Percentiles rank a stretch among this genome's conserved stretches.
phyloP scores from a whole-genome alignment of 2,329 filamentous ascomycete species.

The Sporothrix pallida region DNA sequence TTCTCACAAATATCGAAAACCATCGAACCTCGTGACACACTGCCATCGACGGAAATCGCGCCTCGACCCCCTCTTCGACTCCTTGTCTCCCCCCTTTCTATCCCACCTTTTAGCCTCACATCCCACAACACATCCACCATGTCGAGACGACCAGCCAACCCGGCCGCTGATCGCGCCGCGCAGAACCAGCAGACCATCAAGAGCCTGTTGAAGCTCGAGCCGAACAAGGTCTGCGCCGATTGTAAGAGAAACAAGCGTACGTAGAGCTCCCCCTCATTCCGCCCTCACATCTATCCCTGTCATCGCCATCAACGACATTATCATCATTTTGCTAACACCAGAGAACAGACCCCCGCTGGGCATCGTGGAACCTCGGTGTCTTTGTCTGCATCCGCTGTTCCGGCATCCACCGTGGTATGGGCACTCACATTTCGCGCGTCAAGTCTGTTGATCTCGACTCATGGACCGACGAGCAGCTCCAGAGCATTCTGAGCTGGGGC shows the following conservation, averaged over 20 bases:
- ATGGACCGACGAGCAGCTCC: constrained; percentile 97
- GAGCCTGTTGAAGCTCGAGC: constrained; percentile 88
- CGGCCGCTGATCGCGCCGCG: constrained; percentile 83
- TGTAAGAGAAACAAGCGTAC: constrained; percentile 98
- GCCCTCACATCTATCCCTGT: neutral
- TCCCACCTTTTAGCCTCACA: neutral
- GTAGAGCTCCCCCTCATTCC: constrained; percentile 43
- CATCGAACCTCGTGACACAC: neutral
- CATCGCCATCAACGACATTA: no score
- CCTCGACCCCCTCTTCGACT: neutral
- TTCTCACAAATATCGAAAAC: neutral
- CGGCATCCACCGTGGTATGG: constrained; percentile 98
- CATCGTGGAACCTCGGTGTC: constrained; percentile 96
- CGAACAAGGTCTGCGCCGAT: constrained; percentile 96
- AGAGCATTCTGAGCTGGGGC: constrained; percentile 93
- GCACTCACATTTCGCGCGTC: constrained; percentile 96
- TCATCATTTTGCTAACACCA: neutral
- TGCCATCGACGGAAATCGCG: neutral
- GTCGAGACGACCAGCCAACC: constrained; percentile 79
- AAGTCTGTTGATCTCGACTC: constrained; percentile 98
- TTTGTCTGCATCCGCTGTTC: constrained; percentile 99
- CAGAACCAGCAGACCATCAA: constrained; percentile 95
- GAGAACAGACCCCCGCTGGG: constrained; percentile 89
- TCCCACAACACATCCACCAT: constrained; percentile 52
- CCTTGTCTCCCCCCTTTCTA: neutral